Evolutionary conservation across 2,329 filamentous ascomycete genomes (phyloP).

Genomic region (Setomelanomma holmii): DNA sequence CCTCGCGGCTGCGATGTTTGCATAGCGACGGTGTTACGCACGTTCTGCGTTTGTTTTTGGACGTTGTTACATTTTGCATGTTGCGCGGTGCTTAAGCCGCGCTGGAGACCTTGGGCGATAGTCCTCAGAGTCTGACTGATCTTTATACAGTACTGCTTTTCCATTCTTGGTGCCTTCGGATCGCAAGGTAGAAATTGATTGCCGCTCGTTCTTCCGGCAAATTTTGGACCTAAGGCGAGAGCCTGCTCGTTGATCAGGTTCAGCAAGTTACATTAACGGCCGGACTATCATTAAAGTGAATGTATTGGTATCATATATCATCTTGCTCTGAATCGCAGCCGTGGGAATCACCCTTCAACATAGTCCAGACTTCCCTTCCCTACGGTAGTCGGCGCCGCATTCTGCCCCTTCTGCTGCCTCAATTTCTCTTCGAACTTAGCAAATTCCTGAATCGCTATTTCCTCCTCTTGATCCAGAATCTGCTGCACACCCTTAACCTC

Average conservation of each 20-base stretch:
- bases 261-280: too few species aligned
- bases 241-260: neutral
- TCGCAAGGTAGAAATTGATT: too few species aligned
- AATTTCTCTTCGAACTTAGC: conserved; percentile 92
- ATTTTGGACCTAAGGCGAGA: too few species aligned
- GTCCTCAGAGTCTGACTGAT: too few species aligned
- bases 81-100: too few species aligned
- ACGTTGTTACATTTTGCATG: too few species aligned
- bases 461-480: conserved; percentile 89
- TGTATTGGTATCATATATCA: conserved; percentile 5
- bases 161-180: too few species aligned
- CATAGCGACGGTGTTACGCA: neutral
- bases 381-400: conserved; percentile 57
- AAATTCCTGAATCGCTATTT: conserved; percentile 85
- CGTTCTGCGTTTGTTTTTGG: neutral
- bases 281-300: neutral
- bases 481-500: conserved; percentile 94
- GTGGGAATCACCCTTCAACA: conserved; percentile 46
- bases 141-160: too few species aligned
- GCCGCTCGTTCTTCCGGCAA: too few species aligned
- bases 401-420: conserved; percentile 63
- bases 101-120: too few species aligned
- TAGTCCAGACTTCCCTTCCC: conserved; percentile 62
- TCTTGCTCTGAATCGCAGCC: too few species aligned
- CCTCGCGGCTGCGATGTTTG: neutral